These are phyloP conservation scores for Dendrobium nobile DNA, from an alignment of 106 monocot species.

Conservation along the genomic window DNA sequence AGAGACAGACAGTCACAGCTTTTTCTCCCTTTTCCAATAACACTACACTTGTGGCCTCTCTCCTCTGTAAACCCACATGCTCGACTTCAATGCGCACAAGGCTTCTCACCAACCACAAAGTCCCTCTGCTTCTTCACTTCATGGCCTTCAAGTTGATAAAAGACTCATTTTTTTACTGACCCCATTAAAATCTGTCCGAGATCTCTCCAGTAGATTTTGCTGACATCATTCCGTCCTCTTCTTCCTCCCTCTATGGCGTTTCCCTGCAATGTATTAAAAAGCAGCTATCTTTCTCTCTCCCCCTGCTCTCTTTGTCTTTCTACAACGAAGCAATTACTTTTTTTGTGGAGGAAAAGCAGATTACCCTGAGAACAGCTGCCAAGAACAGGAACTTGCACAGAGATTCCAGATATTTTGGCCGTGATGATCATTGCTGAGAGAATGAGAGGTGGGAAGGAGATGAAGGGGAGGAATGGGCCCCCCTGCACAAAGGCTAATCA, in stretches of 20 bases:
- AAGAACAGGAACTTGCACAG: slow-evolving; percentile 7
- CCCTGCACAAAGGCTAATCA: background rate
- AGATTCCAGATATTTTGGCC: slow-evolving; percentile 20
- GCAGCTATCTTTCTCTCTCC: slow-evolving; percentile 1
- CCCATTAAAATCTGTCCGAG: slow-evolving; percentile 7
- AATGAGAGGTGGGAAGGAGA: background rate
- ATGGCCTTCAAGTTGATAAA: background rate
- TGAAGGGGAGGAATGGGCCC: slow-evolving; percentile 4
- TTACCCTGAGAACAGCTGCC: slow-evolving; percentile 7
- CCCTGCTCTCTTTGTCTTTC: background rate
- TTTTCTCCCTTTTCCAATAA: slow-evolving; percentile 7
- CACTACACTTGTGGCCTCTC: slow-evolving; percentile 1
- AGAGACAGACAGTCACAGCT: slow-evolving; percentile 1
- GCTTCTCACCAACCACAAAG: background rate
- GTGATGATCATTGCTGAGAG: slow-evolving; percentile 16
- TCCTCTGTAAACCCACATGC: slow-evolving; percentile 10
- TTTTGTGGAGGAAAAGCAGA: slow-evolving; percentile 1
- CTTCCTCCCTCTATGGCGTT: slow-evolving; percentile 8
- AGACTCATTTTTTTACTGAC: background rate
- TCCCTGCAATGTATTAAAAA: slow-evolving; percentile 5
- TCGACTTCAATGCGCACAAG: slow-evolving; percentile 4
- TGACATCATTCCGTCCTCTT: slow-evolving; percentile 15
- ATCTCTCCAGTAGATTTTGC: slow-evolving; percentile 27
- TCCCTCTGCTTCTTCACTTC: background rate
- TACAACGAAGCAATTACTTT: background rate